A percentile compares a stretch with the other conserved stretches of the same genome.
These are phyloP conservation scores for Luvunga scandens DNA, from an alignment of 345 rosid species.

Conservation along the genomic window DNA sequence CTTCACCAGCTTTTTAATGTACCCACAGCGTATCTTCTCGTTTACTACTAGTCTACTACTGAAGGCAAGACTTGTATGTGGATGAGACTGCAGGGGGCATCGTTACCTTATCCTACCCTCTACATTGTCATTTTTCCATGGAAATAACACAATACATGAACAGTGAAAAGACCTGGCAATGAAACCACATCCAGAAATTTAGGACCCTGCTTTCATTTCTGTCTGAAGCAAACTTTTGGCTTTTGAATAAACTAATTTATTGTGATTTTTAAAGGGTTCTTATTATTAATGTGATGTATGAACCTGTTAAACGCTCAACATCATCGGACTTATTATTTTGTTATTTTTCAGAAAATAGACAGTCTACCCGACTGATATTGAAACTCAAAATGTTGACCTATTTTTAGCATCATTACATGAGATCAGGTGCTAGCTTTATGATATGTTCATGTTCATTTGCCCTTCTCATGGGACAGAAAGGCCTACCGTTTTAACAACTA, in stretches of 20 bases:
- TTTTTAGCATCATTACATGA: not conserved
- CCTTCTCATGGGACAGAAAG: not conserved
- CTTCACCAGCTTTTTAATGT: not conserved
- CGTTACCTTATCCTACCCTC: not conserved
- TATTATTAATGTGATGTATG: not conserved
- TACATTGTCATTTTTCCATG: not conserved
- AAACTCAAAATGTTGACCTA: not conserved
- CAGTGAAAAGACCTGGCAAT: not conserved
- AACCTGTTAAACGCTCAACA: not conserved
- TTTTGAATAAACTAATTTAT: not conserved
- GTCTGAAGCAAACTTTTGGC: not conserved
- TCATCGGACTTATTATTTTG: not conserved
- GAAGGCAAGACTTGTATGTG: not conserved
- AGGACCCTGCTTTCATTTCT: not conserved
- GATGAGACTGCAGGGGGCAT: not conserved
- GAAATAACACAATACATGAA: too few species aligned
- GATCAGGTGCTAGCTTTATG: not conserved
- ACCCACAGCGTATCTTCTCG: not conserved
- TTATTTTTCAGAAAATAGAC: not conserved
- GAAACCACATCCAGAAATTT: not conserved
- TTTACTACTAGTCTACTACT: not conserved
- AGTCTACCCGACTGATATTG: not conserved
- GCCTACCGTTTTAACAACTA: slow-evolving; percentile 5
- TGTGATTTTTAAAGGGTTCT: not conserved
- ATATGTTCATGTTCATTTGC: not conserved